These are phyloP conservation scores for Corylus heterophylla DNA, from an alignment of 306 rosid genomes.

Conservation along the genomic window DNA sequence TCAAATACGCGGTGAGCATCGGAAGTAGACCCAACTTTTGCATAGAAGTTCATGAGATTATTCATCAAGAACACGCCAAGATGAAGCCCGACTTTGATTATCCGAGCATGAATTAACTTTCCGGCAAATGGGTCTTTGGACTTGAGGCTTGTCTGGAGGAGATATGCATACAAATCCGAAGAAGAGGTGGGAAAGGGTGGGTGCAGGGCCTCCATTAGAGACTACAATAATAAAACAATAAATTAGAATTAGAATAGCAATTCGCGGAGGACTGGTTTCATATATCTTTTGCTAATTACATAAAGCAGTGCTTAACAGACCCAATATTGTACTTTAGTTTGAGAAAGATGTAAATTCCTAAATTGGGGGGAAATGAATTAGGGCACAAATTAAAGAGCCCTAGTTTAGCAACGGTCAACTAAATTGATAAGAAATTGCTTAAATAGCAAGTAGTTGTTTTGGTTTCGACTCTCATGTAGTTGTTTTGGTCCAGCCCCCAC, in stretches of 20 bases:
- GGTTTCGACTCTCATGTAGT: no score
- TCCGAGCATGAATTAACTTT: constrained; percentile 57
- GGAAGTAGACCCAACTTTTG: constrained; percentile 40
- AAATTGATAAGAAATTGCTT: no score
- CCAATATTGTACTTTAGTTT: background rate
- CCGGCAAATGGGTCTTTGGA: constrained; percentile 47
- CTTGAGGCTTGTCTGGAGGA: constrained; percentile 67
- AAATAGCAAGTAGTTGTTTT: no score
- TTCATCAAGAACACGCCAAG: constrained; percentile 61
- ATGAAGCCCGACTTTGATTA: constrained; percentile 69
- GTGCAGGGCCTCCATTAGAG: constrained; percentile 40
- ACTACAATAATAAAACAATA: background rate
- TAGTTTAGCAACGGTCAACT: no score
- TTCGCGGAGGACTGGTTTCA: background rate
- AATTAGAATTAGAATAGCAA: background rate
- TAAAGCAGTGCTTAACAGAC: background rate
- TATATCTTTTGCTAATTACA: background rate
- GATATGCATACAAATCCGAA: constrained; percentile 43
- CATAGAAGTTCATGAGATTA: constrained; percentile 64
- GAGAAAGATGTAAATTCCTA: background rate
- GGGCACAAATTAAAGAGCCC: background rate
- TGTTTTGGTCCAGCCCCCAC: no score
- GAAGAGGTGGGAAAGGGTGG: constrained; percentile 19
- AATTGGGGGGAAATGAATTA: background rate
- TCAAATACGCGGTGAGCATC: constrained; percentile 61